Percentiles rank a stretch among this genome's conserved stretches.
Conservation (phyloP, 2,329 filamentous ascomycete genomes). For the Epichloe festucae region DNA sequence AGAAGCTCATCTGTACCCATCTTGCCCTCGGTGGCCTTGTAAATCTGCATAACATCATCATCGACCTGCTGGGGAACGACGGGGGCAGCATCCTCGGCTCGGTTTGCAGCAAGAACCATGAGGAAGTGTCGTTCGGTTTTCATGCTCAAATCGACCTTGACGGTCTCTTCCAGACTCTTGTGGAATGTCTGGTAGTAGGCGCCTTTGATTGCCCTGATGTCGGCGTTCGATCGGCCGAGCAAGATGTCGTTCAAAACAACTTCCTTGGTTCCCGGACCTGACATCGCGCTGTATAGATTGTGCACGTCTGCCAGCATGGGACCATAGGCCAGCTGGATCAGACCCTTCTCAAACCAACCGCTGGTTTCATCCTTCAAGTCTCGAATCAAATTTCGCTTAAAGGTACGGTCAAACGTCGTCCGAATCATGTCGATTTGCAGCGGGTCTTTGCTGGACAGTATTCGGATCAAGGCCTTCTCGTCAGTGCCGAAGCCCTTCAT, state of each 20-base stretch:
- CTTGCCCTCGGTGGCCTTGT: constrained; percentile 63
- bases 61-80: constrained; percentile 63
- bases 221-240: constrained; percentile 71
- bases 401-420: constrained; percentile 49
- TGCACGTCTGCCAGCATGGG: constrained; percentile 67
- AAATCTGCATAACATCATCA: constrained; percentile 61
- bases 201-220: constrained; percentile 73
- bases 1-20: constrained; percentile 60
- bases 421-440: constrained; percentile 61
- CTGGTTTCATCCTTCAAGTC: constrained; percentile 70
- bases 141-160: constrained; percentile 68
- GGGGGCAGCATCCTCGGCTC: constrained; percentile 62
- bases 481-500: constrained; percentile 95
- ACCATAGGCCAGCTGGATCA: constrained; percentile 64
- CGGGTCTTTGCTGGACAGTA: constrained; percentile 62
- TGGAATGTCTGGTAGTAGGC: constrained; percentile 59
- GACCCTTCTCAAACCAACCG: constrained; percentile 59
- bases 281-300: constrained; percentile 57
- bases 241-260: constrained; percentile 74
- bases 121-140: constrained; percentile 80
- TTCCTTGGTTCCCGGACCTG: constrained; percentile 78
- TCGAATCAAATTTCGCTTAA: constrained; percentile 55
- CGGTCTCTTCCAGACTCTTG: constrained; percentile 53
- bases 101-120: constrained; percentile 61
- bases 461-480: constrained; percentile 60